phyloP scores from a whole-genome alignment of 306 rosid species.

The Cucumis hystrix region DNA sequence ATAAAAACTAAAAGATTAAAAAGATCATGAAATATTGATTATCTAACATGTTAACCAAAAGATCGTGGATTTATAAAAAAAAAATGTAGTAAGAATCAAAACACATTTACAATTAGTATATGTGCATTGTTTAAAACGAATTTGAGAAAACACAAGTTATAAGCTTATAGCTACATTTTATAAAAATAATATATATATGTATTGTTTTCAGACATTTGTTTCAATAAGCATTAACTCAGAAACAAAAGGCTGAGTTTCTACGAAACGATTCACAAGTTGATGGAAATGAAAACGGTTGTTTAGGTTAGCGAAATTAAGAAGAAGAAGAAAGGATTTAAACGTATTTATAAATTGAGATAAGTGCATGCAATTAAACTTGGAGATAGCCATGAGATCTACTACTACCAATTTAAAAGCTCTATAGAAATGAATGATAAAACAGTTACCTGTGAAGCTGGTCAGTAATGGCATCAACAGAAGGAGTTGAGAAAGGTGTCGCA shows the following conservation, averaged over 20 bases:
- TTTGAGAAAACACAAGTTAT: too few species aligned
- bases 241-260: not conserved
- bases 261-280: not conserved
- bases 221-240: not conserved
- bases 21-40: too few species aligned
- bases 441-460: conserved; percentile 84
- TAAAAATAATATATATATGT: too few species aligned
- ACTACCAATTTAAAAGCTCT: not conserved
- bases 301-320: not conserved
- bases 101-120: too few species aligned
- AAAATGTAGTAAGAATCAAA: too few species aligned
- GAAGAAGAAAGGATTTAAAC: not conserved
- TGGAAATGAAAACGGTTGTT: not conserved
- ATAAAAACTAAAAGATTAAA: too few species aligned
- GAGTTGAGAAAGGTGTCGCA: conserved; percentile 89
- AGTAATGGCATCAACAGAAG: conserved; percentile 61
- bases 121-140: too few species aligned
- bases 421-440: not conserved
- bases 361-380: not conserved
- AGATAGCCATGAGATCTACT: not conserved
- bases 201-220: not conserved
- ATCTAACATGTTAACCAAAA: too few species aligned
- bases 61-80: too few species aligned
- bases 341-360: not conserved
- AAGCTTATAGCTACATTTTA: too few species aligned